Evolutionary conservation across 192 early-diverging fungal genomes (phyloP).

Genomic region (Backusella luteola): DNA sequence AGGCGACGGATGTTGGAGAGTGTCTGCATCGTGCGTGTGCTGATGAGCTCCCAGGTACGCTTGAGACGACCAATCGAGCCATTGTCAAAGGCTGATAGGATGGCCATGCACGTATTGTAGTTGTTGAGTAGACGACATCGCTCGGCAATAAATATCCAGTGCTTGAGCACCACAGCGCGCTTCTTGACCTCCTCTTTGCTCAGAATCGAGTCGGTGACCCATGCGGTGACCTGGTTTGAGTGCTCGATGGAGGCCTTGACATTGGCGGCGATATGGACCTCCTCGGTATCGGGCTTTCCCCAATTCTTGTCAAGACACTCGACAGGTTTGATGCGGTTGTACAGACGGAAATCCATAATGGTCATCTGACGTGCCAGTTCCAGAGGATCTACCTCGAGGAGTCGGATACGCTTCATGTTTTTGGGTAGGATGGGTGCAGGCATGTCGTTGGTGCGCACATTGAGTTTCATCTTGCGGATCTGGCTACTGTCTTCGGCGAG

Average conservation of each 20-base stretch:
- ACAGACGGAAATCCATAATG: conserved; percentile 78
- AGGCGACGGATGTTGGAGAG: conserved; percentile 64
- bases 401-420: conserved; percentile 69
- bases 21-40: conserved; percentile 47
- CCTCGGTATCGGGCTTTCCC: conserved; percentile 61
- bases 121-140: conserved; percentile 82
- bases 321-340: conserved; percentile 75
- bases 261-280: conserved; percentile 61
- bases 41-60: conserved; percentile 78
- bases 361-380: conserved; percentile 98
- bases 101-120: conserved; percentile 87
- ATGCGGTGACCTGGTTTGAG: conserved; percentile 81
- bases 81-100: conserved; percentile 82
- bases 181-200: conserved; percentile 78
- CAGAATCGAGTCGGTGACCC: conserved; percentile 85
- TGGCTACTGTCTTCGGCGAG: conserved; percentile 43
- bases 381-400: conserved; percentile 85
- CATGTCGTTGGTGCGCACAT: conserved; percentile 55
- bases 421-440: conserved; percentile 81
- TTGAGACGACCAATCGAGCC: conserved; percentile 86
- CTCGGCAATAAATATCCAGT: conserved; percentile 79
- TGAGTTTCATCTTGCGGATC: conserved; percentile 64
- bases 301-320: conserved; percentile 91
- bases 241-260: conserved; percentile 85
- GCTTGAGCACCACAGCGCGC: conserved; percentile 74